Evolutionary conservation across 768 basidiomycete genomes (phyloP), one percentile per base, ranked within the genome.

Genomic region (Calvatia gigantea): DNA sequence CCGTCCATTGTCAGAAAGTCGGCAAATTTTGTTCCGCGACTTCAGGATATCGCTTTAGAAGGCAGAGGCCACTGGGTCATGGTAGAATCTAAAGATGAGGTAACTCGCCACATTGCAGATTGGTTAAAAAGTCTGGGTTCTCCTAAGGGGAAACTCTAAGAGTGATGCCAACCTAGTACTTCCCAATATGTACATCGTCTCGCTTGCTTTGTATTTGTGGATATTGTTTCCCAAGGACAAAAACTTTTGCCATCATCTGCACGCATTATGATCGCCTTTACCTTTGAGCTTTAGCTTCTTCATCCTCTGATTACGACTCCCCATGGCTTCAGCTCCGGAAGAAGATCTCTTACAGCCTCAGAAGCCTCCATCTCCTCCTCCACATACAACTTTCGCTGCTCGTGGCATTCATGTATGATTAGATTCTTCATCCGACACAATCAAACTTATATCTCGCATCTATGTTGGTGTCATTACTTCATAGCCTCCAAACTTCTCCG

Each of bases 401-500:
- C 76, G 89, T 62, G 85, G 84, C 56, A 73, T 90, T 62, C 87
- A 88, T 78, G 89, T 90, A 84, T 66, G 84, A 71, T 28, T 23
- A 57, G 21, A 42, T 54, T 35, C 54, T 56, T 47, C 38, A 25
- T 32, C 28, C 19, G 44, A 35, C 41, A 25, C 51, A 46, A 51
- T 55, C 56, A 56, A 52, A 42, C 65, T 66, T 62, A 66, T 56
- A 21, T 46, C 28, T 60, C 27, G 38, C 51, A 56, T 49, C 50
- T 58, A 43, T 51, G 21, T 32, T 60, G 39, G 55, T 47, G 7
- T 35, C 48, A n/a, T 52, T 47, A 48, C 31, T 64, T 17, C 46
- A 60, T 74, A 90, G 89, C 80, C 84, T 49, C 89, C 89, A 29
- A 87, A 79, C 17, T 91, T 91, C 68, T 85, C 88, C 56, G 86